Base-by-base conservation (phyloP, 805 yeast species). In the Candida vartiovaarae region DNA sequence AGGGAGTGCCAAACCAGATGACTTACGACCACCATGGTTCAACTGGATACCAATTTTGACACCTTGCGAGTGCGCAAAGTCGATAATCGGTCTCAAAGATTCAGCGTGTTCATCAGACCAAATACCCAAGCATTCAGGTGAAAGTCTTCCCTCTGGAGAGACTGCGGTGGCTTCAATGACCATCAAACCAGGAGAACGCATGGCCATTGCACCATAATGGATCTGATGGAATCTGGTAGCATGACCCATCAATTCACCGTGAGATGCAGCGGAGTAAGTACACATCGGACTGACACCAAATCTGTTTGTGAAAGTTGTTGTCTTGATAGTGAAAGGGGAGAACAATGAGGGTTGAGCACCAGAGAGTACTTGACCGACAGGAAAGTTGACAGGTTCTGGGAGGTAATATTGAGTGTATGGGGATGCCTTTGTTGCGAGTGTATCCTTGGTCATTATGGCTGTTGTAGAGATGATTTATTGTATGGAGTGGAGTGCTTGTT, bases 271-370 rank as follows among this genome's bases (percentile, higher is more conserved):
- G 5, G 79, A 68, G 56, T 75, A 76, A 38, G 65, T 71, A 54
- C 80, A 72, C 79, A 76, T 74, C 37, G 80, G 80, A 1, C 81
- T 67, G 24, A 77, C 76, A 40, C 78, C 78, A 29, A 76, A 55
- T 47, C 83, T 63, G 55, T 79, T 79, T 10, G 65, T 68, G 24
- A 78, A 39, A 2, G 37, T 29, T 32, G 50, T 40, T 34, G 36
- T 38, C 31, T 53, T 53, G 38, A 56, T 51, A 30, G 34, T 49
- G 7, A 55, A 15, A 11, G 57, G 57, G 3, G 41, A 34, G 47
- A 56, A 56, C 7, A 56, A 36, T 32, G 46, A 44, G 11, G 60
- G 59, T 15, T 58, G 57, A 1, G 50, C 39, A 27, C 35, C 34
- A 24, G 44, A 4, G 31, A 25, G 15, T 5, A 45, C 40, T 26